A percentile compares a stretch with the other conserved stretches of the same genome.
phyloP scores from a whole-genome alignment of 176 grass and related monocot genomes.

The Otatea glauca region DNA sequence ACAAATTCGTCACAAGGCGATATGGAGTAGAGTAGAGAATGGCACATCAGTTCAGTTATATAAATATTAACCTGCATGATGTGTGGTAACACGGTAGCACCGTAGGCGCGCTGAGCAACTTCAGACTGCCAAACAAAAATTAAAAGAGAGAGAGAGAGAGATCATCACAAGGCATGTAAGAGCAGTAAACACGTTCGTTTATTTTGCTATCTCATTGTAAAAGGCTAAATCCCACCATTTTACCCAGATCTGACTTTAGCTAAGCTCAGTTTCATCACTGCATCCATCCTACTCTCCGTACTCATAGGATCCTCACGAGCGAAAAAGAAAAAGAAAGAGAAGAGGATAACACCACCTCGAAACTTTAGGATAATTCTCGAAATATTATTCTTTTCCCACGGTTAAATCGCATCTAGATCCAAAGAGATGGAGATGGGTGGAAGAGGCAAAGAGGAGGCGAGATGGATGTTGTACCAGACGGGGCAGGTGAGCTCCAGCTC shows the following conservation, averaged over 20 bases:
- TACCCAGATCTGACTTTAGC: not conserved
- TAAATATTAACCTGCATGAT: conserved; percentile 69
- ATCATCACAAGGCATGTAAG: not conserved
- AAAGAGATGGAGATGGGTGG: not conserved
- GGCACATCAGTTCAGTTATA: not conserved
- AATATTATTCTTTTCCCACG: not conserved
- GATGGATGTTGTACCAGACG: conserved; percentile 67
- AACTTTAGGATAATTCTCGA: not conserved
- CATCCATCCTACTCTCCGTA: not conserved
- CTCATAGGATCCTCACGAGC: not conserved
- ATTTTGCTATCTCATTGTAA: not conserved
- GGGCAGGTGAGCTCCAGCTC: conserved; percentile 95
- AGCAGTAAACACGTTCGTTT: not conserved
- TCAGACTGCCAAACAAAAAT: conserved; percentile 60
- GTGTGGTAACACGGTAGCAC: conserved; percentile 85
- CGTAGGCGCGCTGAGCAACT: conserved; percentile 74
- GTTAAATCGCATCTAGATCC: not conserved
- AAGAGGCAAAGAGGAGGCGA: not conserved
- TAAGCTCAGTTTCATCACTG: not conserved
- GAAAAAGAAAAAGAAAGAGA: not conserved
- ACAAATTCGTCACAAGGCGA: conserved; percentile 30
- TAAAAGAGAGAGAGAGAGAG: not conserved
- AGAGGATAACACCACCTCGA: no score
- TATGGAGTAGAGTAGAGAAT: not conserved
- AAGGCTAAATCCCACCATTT: not conserved